Evolutionary conservation across 1,284 basidiomycete genomes (phyloP).

Genomic region (Leccinum pachyderme): DNA sequence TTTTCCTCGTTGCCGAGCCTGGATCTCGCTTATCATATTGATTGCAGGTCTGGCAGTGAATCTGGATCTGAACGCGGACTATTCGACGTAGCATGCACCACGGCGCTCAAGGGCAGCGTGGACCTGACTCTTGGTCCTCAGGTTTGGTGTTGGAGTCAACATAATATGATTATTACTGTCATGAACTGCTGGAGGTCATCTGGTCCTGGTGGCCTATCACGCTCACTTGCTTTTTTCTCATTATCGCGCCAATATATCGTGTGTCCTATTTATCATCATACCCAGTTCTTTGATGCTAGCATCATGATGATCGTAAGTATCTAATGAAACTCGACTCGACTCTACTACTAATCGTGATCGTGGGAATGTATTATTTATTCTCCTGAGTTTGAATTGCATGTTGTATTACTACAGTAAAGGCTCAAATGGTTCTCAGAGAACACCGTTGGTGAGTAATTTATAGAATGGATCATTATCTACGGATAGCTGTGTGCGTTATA

Average conservation of each 20-base stretch:
- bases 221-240: too few species aligned
- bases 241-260: not conserved
- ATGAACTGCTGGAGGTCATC: not conserved
- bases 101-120: not conserved
- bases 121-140: not conserved
- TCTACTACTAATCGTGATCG: not conserved
- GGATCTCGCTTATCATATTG: not conserved
- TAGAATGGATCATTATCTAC: not conserved
- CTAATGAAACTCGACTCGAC: not conserved
- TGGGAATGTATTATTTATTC: not conserved
- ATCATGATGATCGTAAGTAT: not conserved
- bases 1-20: not conserved
- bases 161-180: not conserved
- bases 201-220: not conserved
- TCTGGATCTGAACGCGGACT: not conserved
- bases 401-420: not conserved
- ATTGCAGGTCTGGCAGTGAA: not conserved
- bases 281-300: not conserved
- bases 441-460: not conserved
- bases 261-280: not conserved
- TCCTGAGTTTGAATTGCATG: too few species aligned
- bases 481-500: not conserved
- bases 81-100: not conserved
- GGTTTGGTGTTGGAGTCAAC: not conserved
- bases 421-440: not conserved